Base-by-base conservation (phyloP, 345 rosid species). In the Draba incana region DNA sequence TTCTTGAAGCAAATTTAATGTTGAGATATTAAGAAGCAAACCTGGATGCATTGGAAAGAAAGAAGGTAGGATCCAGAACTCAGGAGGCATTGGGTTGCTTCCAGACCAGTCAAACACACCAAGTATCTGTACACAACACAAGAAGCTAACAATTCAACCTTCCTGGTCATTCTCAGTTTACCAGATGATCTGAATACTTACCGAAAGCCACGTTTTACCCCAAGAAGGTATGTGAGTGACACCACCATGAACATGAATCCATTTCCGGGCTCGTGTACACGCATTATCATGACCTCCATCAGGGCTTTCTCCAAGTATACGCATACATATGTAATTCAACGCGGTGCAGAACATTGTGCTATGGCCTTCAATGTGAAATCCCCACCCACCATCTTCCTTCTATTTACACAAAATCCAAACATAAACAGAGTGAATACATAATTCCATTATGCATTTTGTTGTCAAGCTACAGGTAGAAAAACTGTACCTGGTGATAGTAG, bases 301-400 rank as follows among this genome's bases (percentile, higher is more conserved):
- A 5, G 81, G 75, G 52, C 75, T 70, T 81, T 71, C 87, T 25
- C 86, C 86, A 3, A 83, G 77, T 42, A 83, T 63, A 44, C 83
- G 83, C 83, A 83, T 67, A 10, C 84, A 79, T 38, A 83, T 80
- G 71, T 83, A 83, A 80, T 68, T 83, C 31, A 83, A 64, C 9
- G 68, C 70, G 1, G 83, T 79, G 8, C 82, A 75, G 23, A 81
- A 81, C 87, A 84, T 84, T 24, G 78, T 81, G 74, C 87, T 84
- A 55, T 81, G 80, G 0, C 87, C 87, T 44, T 81, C 85, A 6
- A 81, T 75, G 63, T 84, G 87, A 31, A 84, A 48, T 50, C 87
- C 87, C 85, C 87, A 84, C 4, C 87, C 87, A 46, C 87, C 87
- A 64, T 84, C 87, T 73, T 84, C 81, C 28, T 77, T 77, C 85